Conservation (phyloP, 306 rosid species). For the Quercus bicolor region DNA sequence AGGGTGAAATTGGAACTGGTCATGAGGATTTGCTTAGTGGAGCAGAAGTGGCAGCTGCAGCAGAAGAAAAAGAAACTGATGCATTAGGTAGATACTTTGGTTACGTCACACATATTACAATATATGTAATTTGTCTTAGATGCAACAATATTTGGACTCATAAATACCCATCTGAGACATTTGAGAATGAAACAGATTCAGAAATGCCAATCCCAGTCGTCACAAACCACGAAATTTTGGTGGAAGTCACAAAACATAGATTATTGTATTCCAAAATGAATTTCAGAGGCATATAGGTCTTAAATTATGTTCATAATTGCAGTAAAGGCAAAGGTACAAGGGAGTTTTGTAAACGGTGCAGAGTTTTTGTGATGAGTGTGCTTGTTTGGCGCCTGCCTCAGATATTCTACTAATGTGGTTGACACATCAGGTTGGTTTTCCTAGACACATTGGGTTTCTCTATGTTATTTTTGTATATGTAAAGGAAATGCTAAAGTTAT, state of each 20-base stretch:
- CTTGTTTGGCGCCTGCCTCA: constrained; percentile 67
- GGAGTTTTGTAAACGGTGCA: constrained; percentile 57
- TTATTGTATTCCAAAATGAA: constrained; percentile 39
- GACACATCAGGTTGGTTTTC: constrained; percentile 68
- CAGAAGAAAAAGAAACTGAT: constrained; percentile 86
- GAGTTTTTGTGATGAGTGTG: constrained; percentile 39
- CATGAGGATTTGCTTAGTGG: constrained; percentile 73
- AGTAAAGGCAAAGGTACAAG: constrained; percentile 71
- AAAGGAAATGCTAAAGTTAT: no score
- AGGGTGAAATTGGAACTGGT: constrained; percentile 63
- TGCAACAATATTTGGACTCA: constrained; percentile 63
- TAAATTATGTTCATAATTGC: constrained; percentile 69
- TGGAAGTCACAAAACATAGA: constrained; percentile 46
- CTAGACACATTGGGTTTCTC: background rate
- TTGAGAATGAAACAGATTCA: constrained; percentile 60
- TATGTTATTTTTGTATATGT: background rate
- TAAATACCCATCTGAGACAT: constrained; percentile 63
- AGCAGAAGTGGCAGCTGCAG: constrained; percentile 85
- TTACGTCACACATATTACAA: no score
- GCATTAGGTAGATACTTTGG: constrained; percentile 27
- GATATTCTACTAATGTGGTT: constrained; percentile 80
- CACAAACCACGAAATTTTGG: constrained; percentile 31
- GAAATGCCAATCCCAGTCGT: constrained; percentile 18
- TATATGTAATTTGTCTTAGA: constrained; percentile 17
- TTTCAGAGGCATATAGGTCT: constrained; percentile 56